Evolutionary conservation across 1,284 basidiomycete genomes (phyloP), one percentile per base, ranked within the genome.

Genomic region (Microbotryum silenes-acaulis): DNA sequence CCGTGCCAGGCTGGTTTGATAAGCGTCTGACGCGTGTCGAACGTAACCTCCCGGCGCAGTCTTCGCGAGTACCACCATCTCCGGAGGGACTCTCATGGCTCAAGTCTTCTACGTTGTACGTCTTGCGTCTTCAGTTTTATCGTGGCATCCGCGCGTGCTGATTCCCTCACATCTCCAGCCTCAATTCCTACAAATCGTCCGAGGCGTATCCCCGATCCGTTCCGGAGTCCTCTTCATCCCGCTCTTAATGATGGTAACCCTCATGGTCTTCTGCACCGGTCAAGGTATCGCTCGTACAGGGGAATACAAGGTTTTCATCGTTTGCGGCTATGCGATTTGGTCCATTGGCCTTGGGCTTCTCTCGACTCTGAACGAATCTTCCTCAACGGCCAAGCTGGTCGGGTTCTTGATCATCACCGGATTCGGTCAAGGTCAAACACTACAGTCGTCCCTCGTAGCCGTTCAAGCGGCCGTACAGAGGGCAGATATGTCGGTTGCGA

Each of bases 181-280:
- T 0, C 84, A 87, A 64, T 89, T 83, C 73, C 86, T 87, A 73
- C 87, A 89, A 74, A 81, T 87, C 4, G 84, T 82, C 3, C 76
- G 85, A 21, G 83, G 82, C 2, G 85, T 80, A 64, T 79, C 81
- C 8, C 82, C 86, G 0, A 81, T 87, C 46, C 80, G 80, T 23
- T 78, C 78, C 8, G 85, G 84, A 3, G 76, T 85, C 6, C 81
- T 86, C 61, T 78, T 87, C 6, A 79, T 88, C 6, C 85, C 85
- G 0, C 76, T 87, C 21, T 78, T 86, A 23, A 76, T 85, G 21
- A 80, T 74, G 58, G 69, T 67, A 2, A 70, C 76, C 8, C 47
- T 73, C 44, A 58, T 57, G 20, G 70, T 61, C n/a, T 58, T 63
- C 37, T 4, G 60, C n/a, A 66, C 83, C 79, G 86, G 86, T 46